Conservation (phyloP, 495 filamentous ascomycete species). For the Podospora didyma region DNA sequence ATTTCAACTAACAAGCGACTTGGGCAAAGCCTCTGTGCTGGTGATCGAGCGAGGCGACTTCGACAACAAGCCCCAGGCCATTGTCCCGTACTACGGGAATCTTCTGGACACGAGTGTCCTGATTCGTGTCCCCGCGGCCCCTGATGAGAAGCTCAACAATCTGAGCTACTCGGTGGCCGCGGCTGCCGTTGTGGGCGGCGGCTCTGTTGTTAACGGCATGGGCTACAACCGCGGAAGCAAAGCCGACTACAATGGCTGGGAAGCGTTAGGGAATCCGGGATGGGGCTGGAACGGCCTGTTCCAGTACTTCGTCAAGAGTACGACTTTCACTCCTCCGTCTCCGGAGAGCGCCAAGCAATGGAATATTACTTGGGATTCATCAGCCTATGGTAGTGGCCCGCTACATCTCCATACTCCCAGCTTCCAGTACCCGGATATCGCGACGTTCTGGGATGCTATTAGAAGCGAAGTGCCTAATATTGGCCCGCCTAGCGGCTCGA, state of each 20-base stretch:
- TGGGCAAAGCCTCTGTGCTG: slow-evolving; percentile 36
- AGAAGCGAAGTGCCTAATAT: slow-evolving; percentile 5
- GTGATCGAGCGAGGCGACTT: slow-evolving; percentile 41
- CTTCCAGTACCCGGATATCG: slow-evolving; percentile 22
- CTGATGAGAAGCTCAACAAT: slow-evolving; percentile 24
- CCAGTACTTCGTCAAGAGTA: slow-evolving; percentile 46
- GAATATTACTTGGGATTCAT: slow-evolving; percentile 22
- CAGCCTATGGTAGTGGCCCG: slow-evolving; percentile 19
- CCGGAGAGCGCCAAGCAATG: slow-evolving; percentile 23
- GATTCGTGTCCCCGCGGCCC: slow-evolving; percentile 24
- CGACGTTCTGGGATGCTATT: slow-evolving; percentile 17
- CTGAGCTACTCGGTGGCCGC: slow-evolving; percentile 14
- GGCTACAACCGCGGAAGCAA: slow-evolving; percentile 48
- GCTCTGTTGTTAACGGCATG: slow-evolving; percentile 42
- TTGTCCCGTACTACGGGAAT: slow-evolving; percentile 20
- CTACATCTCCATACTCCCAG: slow-evolving; percentile 17
- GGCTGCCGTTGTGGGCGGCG: slow-evolving; percentile 38
- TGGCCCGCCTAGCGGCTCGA: slow-evolving; percentile 2
- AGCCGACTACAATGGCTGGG: slow-evolving; percentile 60
- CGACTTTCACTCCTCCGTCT: slow-evolving; percentile 24
- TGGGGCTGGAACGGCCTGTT: slow-evolving; percentile 55
- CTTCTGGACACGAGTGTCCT: slow-evolving; percentile 16
- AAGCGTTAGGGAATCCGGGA: slow-evolving; percentile 52
- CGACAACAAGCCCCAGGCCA: slow-evolving; percentile 23
- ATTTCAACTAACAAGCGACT: not conserved